Evolutionary conservation across 176 grass and related monocot species (phyloP), one percentile per base, ranked within the genome.

Genomic region (Rhynchospora pubera): DNA sequence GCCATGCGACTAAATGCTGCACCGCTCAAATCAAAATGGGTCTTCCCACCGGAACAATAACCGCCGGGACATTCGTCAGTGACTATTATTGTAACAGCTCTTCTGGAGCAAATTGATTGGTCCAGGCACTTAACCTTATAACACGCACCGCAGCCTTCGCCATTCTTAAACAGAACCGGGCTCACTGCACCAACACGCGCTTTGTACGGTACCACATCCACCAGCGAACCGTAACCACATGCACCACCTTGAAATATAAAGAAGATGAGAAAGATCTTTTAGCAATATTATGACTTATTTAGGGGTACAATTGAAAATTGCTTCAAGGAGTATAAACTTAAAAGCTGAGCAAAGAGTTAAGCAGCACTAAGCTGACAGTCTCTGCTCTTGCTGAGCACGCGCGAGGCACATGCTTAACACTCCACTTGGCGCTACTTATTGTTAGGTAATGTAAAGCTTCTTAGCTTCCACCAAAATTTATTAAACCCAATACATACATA

Each of bases 71-170:
- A 99, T 84, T 93, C 89, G 84, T 99, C 92, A 11, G 96, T 99
- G 84, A 99, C 91, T 84, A 99, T 93, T 24, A 99, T 82, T 2
- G 96, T 99, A 79, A 90, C 93, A 44, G 96, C 92, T 24, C 96
- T 89, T 83, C 96, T 91, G 10, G 96, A 99, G 85, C 96, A 99
- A 78, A 99, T 80, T 69, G 64, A 34, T 9, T 16, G 82, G 87
- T 99, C 96, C 39, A 99, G 79, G 89, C 96, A 99, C 85, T 83
- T 84, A 3, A 99, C 96, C 87, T 99, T 99, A 89, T 95, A 99
- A 88, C 96, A 99, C 50, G 92, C 96, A 85, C 96, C 93, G 86
- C 93, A 99, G 48, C 96, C 96, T 79, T 99, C 93, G 30, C 96
- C 96, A 47, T 19, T 84, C 80, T 99, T 99, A 86, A 99, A 99